Evolutionary conservation across 2,329 filamentous ascomycete genomes (phyloP).

Genomic region (Camillea tinctor): DNA sequence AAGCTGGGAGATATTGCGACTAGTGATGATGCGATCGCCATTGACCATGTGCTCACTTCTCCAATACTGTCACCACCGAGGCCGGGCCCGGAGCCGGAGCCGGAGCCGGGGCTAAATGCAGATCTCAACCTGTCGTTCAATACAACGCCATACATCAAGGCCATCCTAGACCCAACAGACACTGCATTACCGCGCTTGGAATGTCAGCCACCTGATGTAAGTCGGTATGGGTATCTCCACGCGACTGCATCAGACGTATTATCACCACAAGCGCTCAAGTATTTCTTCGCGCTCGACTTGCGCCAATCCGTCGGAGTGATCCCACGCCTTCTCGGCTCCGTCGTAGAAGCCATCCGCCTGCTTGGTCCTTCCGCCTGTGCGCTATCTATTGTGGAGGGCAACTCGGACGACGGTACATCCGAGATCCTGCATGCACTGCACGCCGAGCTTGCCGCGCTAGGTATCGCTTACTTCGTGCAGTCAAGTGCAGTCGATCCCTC

Average conservation of each 20-base stretch:
- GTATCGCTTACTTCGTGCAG: slow-evolving; percentile 41
- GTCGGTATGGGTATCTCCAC: slow-evolving; percentile 5
- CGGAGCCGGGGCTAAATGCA: not conserved
- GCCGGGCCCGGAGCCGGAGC: not conserved
- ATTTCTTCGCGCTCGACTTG: slow-evolving; percentile 55
- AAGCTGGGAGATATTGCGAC: too few species aligned
- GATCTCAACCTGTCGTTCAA: slow-evolving; percentile 5
- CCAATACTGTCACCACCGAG: not conserved
- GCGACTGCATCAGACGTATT: too few species aligned
- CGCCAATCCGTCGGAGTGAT: slow-evolving; percentile 44
- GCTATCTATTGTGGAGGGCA: slow-evolving; percentile 55
- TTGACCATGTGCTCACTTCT: not conserved
- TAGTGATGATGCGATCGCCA: not conserved
- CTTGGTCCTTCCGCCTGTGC: slow-evolving; percentile 50
- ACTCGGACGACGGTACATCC: slow-evolving; percentile 53
- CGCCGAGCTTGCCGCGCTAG: slow-evolving; percentile 37
- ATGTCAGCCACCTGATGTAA: slow-evolving; percentile 26
- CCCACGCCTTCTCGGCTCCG: slow-evolving; percentile 49
- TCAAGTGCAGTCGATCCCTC: slow-evolving; percentile 44
- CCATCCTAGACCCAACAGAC: slow-evolving; percentile 29
- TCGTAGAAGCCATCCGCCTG: slow-evolving; percentile 49
- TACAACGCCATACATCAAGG: slow-evolving; percentile 23
- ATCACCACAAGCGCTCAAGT: slow-evolving; percentile 28
- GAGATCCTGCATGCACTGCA: slow-evolving; percentile 46
- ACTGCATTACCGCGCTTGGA: slow-evolving; percentile 23